Evolutionary conservation across 1,284 basidiomycete genomes (phyloP), one percentile per base, ranked within the genome.

Genomic region (Pascua sp.): DNA sequence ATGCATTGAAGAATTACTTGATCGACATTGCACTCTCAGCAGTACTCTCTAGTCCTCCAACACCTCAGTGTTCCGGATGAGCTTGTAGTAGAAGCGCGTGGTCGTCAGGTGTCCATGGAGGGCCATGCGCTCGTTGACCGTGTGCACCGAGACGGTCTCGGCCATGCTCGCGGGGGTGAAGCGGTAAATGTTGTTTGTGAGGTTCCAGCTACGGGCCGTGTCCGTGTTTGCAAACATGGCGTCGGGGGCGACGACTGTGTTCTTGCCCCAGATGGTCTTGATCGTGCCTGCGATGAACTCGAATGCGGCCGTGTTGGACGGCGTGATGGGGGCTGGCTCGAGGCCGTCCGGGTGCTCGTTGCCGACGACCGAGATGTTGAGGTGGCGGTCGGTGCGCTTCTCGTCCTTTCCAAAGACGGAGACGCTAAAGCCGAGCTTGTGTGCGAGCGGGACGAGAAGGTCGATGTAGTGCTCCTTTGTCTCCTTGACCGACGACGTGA

Each of bases 151-250:
- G 17, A 70, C 61, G 48, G 75, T 67, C 54, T 73, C 67, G 15
- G 53, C 62, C 60, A 75, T 62, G 10, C 70, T 51, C 15, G 72
- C 76, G 10, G 76, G 77, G 0, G 74, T 71, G 67, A 78, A 81
- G 17, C 81, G 72, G 68, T 80, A 83, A 49, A 83, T 76, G 61
- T 76, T 70, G 42, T 70, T 60, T 0, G 80, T 79, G 7, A 81
- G 57, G 40, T 72, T 67, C 79, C 79, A 80, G 62, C 68, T 68
- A 17, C 58, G 62, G 53, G 75, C 73, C 0, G 80, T 81, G 59
- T 82, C 81, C 47, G 75, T 74, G 62, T 78, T 75, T 50, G 73
- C 72, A 64, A 78, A 75, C 80, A 81, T 81, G 13, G 78, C 76
- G 5, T 71, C 73, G 1, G 81, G 81, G 1, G 76, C 68, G 2